Base-by-base conservation (phyloP, 2,329 filamentous ascomycete genomes). In the Ascomycota sp. region DNA sequence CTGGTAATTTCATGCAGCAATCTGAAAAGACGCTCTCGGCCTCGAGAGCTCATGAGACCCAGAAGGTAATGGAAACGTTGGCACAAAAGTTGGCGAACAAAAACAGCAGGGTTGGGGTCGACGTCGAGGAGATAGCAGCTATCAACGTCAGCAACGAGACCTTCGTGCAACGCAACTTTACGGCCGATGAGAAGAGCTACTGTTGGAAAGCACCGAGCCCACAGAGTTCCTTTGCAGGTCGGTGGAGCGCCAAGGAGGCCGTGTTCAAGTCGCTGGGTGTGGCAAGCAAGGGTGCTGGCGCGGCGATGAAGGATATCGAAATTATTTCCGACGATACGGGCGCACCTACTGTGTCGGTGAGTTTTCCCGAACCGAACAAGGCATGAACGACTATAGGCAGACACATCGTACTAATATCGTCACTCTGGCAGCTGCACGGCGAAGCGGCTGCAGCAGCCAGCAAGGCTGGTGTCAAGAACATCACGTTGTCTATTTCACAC, bases 251-350 rank as follows among this genome's bases (percentile, higher is more conserved):
- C 23, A 98, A 98, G 62, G 89, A 98, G 58, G 89, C 89, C 20
- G 85, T 98, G 1, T 98, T 98, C 67, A 98, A 98, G 69, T 83
- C 81, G 23, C 64, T 98, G 10, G 83, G 85, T 40, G 85, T 95
- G 9, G 59, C 67, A 42, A 77, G 85, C 54, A 75, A 79, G 56
- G 89, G 89, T 36, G 85, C 78, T 8, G 89, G 91, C 39, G 86
- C 89, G 35, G 65, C 82, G 11, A 55, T 98, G 55, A 89, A 76
- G 61, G 85, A 95, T 25, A 98, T 98, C 58, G 91, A 98, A 59
- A 86, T 98, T 43, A 53, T 70, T 36, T 75, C 74, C 44, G 75
- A 85, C 45, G 73, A 78, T 39, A 76, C 69, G 27, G 89, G 89
- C 34, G 83, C 76, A 23, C 89, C 89, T 8, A 63, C 69, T 39